These are phyloP conservation scores for Podospora australis DNA, from an alignment of 495 filamentous ascomycete genomes.

Conservation along the genomic window DNA sequence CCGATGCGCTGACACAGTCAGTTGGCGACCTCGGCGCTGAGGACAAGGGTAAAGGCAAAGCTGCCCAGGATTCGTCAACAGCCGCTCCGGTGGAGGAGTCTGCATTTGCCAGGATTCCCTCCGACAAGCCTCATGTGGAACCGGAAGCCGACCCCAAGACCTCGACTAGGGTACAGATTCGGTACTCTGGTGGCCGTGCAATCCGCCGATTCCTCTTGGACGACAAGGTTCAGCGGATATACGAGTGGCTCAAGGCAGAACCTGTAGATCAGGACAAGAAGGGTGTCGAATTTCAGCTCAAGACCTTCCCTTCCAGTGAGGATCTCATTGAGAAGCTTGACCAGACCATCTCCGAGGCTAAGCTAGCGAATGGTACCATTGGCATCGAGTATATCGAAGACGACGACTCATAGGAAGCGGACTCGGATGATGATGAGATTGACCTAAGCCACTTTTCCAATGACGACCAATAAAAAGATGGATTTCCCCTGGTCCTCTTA, in stretches of 20 bases:
- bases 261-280: conserved; percentile 63
- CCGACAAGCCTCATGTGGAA: conserved; percentile 66
- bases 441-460: no score
- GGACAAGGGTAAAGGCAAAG: conserved; percentile 60
- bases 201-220: conserved; percentile 74
- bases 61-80: conserved; percentile 12
- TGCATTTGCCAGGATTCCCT: conserved; percentile 61
- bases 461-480: no score
- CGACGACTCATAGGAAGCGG: not conserved
- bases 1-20: conserved; percentile 72
- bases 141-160: conserved; percentile 60
- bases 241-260: conserved; percentile 93
- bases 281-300: conserved; percentile 75
- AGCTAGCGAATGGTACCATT: conserved; percentile 81
- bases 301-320: conserved; percentile 59
- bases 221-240: conserved; percentile 78
- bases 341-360: conserved; percentile 70
- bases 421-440: no score
- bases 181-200: conserved; percentile 69
- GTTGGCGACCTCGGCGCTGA: conserved; percentile 37
- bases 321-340: conserved; percentile 73
- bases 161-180: conserved; percentile 86
- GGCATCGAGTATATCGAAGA: conserved; percentile 86
- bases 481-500: no score
- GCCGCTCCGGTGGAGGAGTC: conserved; percentile 26